Conservation (phyloP, 2,329 filamentous ascomycete genomes). For the Basipetospora chlamydospora region DNA sequence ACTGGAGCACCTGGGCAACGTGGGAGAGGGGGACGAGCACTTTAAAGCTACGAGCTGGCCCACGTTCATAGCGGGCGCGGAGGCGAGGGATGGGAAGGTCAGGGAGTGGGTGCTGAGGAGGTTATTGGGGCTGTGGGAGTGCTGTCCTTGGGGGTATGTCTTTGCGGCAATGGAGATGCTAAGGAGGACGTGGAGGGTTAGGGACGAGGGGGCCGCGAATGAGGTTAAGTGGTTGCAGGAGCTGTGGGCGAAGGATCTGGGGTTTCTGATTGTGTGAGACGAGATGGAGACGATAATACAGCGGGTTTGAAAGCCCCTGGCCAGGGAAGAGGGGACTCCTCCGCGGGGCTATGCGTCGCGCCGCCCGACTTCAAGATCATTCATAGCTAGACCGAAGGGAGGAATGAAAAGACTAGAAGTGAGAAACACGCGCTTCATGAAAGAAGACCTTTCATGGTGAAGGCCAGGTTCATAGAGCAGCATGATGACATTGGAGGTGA, state of each 20-base stretch:
- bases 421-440: too few species aligned
- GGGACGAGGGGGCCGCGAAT: constrained; percentile 6
- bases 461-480: too few species aligned
- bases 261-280: constrained; percentile 29
- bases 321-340: too few species aligned
- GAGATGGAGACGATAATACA: too few species aligned
- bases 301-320: too few species aligned
- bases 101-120: constrained; percentile 37
- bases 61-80: constrained; percentile 41
- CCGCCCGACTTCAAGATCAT: too few species aligned
- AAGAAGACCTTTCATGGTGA: too few species aligned
- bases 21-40: constrained; percentile 32
- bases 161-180: constrained; percentile 34
- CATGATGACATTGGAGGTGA: too few species aligned
- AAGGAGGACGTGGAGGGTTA: constrained; percentile 30
- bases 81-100: constrained; percentile 30
- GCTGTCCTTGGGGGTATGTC: constrained; percentile 35
- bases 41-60: constrained; percentile 49
- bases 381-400: too few species aligned
- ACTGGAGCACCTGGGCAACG: constrained; percentile 31
- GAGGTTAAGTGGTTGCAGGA: constrained; percentile 26
- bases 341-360: too few species aligned
- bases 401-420: too few species aligned
- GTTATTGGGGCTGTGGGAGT: constrained; percentile 26
- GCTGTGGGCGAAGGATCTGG: constrained; percentile 27